Evolutionary conservation across 129 eudicot species (phyloP).

Genomic region (Deinandra increscens): DNA sequence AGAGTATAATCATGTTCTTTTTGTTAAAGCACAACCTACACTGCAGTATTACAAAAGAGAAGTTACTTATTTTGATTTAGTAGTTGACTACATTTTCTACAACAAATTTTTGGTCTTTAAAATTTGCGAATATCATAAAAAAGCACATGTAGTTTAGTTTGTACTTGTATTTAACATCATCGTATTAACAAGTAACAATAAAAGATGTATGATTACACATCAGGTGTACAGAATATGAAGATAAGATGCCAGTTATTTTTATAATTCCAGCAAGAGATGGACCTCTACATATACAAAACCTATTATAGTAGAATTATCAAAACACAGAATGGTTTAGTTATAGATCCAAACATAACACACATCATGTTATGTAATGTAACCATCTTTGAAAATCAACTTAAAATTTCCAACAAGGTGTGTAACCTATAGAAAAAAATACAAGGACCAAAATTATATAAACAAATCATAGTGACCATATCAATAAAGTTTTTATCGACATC

Average conservation of each 20-base stretch:
- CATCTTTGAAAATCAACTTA: not conserved
- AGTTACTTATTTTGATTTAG: not conserved
- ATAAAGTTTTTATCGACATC: not conserved
- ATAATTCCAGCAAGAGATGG: too few species aligned
- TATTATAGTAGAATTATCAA: too few species aligned
- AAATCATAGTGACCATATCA: not conserved
- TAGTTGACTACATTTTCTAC: not conserved
- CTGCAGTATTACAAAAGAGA: not conserved
- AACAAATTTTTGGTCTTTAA: not conserved
- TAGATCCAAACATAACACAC: not conserved
- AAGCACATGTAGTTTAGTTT: not conserved
- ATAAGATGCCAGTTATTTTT: too few species aligned
- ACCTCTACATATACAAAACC: too few species aligned
- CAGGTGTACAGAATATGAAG: too few species aligned
- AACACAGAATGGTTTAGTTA: not conserved
- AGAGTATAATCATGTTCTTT: not conserved
- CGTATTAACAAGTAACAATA: too few species aligned
- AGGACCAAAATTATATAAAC: not conserved
- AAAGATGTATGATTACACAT: too few species aligned
- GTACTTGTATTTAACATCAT: not conserved
- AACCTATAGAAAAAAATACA: not conserved
- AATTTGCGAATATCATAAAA: not conserved
- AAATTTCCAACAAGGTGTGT: not conserved
- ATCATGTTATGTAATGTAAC: not conserved
- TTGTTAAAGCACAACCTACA: not conserved